Percentiles rank a stretch among this genome's conserved stretches.
These are phyloP conservation scores for Lumnitzera littorea DNA, from an alignment of 345 rosid species.

Conservation along the genomic window DNA sequence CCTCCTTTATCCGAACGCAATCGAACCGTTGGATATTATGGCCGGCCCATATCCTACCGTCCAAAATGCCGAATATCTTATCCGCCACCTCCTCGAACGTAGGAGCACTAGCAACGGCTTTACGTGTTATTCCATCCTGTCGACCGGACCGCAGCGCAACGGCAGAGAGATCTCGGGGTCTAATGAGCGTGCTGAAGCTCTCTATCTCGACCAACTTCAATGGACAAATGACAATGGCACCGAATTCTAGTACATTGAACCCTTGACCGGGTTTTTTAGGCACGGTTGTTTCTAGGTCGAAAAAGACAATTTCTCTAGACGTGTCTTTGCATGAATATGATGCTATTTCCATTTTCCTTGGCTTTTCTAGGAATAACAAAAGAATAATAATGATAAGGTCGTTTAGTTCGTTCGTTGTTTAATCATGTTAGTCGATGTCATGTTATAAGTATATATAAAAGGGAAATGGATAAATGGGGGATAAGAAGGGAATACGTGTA, in stretches of 20 bases:
- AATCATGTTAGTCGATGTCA: conserved; percentile 4
- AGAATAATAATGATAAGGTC: background rate
- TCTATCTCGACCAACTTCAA: conserved; percentile 55
- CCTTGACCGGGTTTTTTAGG: conserved; percentile 52
- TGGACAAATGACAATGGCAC: conserved; percentile 76
- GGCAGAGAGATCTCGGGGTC: conserved; percentile 52
- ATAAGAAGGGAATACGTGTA: conserved; percentile 13
- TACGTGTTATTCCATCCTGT: conserved; percentile 62
- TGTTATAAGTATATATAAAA: background rate
- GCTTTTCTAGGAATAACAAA: background rate
- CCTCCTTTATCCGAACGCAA: conserved; percentile 72
- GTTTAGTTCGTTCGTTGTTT: background rate
- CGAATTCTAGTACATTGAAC: conserved; percentile 73
- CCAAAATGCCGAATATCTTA: conserved; percentile 45
- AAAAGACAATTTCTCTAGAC: conserved; percentile 49
- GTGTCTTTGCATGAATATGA: background rate
- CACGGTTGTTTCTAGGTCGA: conserved; percentile 81
- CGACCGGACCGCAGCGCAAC: conserved; percentile 53
- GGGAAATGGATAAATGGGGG: background rate
- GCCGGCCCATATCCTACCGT: conserved; percentile 91
- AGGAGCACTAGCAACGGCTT: conserved; percentile 58
- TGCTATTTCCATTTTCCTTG: conserved; percentile 20
- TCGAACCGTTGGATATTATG: conserved; percentile 86
- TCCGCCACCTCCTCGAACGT: conserved; percentile 60
- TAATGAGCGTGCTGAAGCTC: conserved; percentile 60